phyloP scores from a whole-genome alignment of 352 stramenopile species.

The Pythium grandisporangium region DNA sequence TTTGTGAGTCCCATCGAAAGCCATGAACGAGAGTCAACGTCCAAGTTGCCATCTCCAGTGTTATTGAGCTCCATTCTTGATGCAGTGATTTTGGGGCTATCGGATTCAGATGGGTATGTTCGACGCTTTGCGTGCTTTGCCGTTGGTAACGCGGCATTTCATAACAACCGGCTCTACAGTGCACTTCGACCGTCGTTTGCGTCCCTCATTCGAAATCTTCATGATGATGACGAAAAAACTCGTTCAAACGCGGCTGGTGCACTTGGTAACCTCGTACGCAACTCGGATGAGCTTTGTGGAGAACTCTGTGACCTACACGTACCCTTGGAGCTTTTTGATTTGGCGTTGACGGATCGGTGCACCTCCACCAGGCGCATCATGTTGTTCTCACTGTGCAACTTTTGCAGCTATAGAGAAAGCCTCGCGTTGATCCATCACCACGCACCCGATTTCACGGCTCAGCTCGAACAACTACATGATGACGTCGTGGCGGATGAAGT shows the following conservation, averaged over 20 bases:
- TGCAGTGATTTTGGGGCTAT: conserved; percentile 45
- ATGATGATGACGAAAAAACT: conserved; percentile 83
- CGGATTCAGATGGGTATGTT: conserved; percentile 70
- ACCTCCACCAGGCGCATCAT: conserved; percentile 68
- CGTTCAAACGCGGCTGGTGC: conserved; percentile 88
- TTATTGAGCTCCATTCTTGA: conserved; percentile 31
- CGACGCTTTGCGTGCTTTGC: conserved; percentile 91
- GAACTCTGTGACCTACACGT: conserved; percentile 57
- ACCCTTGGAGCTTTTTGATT: conserved; percentile 58
- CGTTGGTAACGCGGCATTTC: conserved; percentile 92
- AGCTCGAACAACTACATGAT: conserved; percentile 52
- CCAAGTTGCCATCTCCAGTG: conserved; percentile 3
- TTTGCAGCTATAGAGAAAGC: conserved; percentile 73
- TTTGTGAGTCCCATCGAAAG: conserved; percentile 20
- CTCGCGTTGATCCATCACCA: conserved; percentile 34
- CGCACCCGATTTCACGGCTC: conserved; percentile 26
- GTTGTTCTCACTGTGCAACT: conserved; percentile 89
- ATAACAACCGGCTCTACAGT: conserved; percentile 73
- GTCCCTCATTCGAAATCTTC: conserved; percentile 59
- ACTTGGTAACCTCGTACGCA: conserved; percentile 89
- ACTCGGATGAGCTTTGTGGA: conserved; percentile 66
- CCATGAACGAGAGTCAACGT: conserved; percentile 2
- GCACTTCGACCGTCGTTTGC: conserved; percentile 51
- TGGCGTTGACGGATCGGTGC: conserved; percentile 55
- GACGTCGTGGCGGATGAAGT: conserved; percentile 52